These are phyloP conservation scores for Metschnikowia colocasiae DNA, from an alignment of 805 yeast genomes.

Conservation along the genomic window DNA sequence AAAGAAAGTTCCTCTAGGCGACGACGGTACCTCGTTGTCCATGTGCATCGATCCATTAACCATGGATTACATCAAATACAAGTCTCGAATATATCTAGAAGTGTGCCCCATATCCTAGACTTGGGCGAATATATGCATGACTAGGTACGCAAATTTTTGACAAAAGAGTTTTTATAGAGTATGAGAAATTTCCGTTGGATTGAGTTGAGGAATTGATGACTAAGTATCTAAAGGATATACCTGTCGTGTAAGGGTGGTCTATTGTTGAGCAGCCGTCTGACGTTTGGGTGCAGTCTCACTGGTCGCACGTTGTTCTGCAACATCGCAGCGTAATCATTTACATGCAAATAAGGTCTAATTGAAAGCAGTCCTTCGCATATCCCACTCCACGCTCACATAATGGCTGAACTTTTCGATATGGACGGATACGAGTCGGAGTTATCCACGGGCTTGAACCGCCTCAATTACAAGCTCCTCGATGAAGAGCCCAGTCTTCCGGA, in stretches of 20 bases:
- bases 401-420: constrained; percentile 37
- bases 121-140: background rate
- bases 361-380: background rate
- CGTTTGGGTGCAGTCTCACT: background rate
- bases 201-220: too few species aligned
- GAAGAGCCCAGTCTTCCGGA: constrained; percentile 7
- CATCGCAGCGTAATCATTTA: background rate
- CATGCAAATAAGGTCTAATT: background rate
- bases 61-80: constrained; percentile 23
- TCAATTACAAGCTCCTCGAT: constrained; percentile 27
- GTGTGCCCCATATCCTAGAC: constrained; percentile 12
- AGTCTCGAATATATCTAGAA: constrained; percentile 21
- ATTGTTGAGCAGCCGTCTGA: background rate
- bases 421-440: constrained; percentile 28
- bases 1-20: constrained; percentile 10
- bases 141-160: background rate
- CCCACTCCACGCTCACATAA: constrained; percentile 8
- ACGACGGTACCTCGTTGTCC: background rate
- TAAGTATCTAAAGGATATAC: too few species aligned
- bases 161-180: background rate
- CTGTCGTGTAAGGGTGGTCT: background rate
- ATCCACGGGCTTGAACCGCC: constrained; percentile 13
- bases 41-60: constrained; percentile 13
- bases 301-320: constrained; percentile 1
- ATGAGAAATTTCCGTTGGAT: background rate